A percentile compares a stretch with the other conserved stretches of the same genome.
Evolutionary conservation across 495 filamentous ascomycete species (phyloP).

Genomic region (Hypoxylon fuscum): DNA sequence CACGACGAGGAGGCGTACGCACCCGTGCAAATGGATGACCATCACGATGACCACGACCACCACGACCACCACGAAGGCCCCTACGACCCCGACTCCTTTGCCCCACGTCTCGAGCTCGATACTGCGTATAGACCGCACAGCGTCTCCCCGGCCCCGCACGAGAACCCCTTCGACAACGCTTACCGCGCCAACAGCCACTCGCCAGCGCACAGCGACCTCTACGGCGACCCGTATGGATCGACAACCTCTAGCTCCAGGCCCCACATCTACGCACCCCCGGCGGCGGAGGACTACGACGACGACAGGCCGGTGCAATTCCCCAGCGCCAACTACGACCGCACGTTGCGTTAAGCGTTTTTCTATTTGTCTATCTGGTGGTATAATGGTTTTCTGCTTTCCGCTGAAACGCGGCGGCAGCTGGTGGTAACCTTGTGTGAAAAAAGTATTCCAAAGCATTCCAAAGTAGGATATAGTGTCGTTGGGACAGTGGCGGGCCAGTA

Average conservation of each 20-base stretch:
- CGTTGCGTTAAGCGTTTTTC: slow-evolving; percentile 40
- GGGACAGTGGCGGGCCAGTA: slow-evolving; percentile 31
- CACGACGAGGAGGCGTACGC: slow-evolving; percentile 64
- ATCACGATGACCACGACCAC: slow-evolving; percentile 47
- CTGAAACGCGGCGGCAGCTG: slow-evolving; percentile 1
- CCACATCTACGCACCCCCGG: slow-evolving; percentile 50
- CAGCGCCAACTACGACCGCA: slow-evolving; percentile 54
- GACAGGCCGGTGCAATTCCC: slow-evolving; percentile 52
- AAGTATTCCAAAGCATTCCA: too few relatives aligned
- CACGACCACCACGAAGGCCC: slow-evolving; percentile 38
- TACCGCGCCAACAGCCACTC: slow-evolving; percentile 42
- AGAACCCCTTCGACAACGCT: slow-evolving; percentile 56
- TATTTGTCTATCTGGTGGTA: neutral
- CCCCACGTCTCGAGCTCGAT: slow-evolving; percentile 42
- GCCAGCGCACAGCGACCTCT: slow-evolving; percentile 41
- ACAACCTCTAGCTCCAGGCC: slow-evolving; percentile 22
- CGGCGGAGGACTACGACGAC: slow-evolving; percentile 52
- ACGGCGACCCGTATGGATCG: slow-evolving; percentile 45
- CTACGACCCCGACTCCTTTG: slow-evolving; percentile 48
- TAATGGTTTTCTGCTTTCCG: slow-evolving; percentile 23
- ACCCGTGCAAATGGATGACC: slow-evolving; percentile 55
- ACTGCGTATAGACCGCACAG: slow-evolving; percentile 44
- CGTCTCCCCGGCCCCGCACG: slow-evolving; percentile 44
- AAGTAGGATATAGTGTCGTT: slow-evolving; percentile 4
- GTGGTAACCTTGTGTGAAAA: neutral